These are phyloP conservation scores for Aristolochia californica DNA, from an alignment of 164 flowering plant genomes.

Conservation along the genomic window DNA sequence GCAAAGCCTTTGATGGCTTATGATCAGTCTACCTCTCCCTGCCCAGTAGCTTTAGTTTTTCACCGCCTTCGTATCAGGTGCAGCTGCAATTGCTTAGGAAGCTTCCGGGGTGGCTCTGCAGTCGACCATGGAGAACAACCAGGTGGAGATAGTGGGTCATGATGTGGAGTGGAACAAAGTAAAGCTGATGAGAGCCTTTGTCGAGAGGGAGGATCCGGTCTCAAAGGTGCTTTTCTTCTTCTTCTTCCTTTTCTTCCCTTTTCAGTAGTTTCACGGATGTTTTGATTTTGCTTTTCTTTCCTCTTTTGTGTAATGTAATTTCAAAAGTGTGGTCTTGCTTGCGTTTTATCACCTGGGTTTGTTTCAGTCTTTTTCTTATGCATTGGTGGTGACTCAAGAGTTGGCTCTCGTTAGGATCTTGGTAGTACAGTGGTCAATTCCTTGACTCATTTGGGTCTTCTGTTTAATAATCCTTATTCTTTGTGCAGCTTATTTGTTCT, in stretches of 20 bases:
- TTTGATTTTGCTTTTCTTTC: neutral
- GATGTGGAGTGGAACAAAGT: slow-evolving; percentile 10
- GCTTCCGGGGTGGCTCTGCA: neutral
- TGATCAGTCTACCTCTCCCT: neutral
- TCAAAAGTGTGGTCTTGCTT: neutral
- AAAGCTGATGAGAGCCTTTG: slow-evolving; percentile 7
- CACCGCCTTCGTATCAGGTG: too few relatives aligned
- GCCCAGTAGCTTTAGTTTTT: neutral
- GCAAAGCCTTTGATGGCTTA: too few relatives aligned
- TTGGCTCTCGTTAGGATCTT: too few relatives aligned
- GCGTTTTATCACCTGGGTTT: too few relatives aligned
- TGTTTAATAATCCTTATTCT: too few relatives aligned
- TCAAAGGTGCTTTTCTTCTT: slow-evolving; percentile 9
- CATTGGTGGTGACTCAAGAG: too few relatives aligned
- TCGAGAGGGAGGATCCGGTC: slow-evolving; percentile 7
- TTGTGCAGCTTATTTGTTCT: too few relatives aligned
- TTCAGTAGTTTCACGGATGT: neutral
- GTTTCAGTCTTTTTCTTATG: too few relatives aligned
- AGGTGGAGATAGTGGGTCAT: neutral
- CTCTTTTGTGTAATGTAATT: neutral
- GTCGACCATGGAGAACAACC: neutral
- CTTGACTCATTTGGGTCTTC: too few relatives aligned
- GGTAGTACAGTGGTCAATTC: too few relatives aligned
- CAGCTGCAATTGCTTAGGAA: too few relatives aligned
- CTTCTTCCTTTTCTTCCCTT: neutral